Percentiles rank a stretch among this genome's conserved stretches.
Conservation (phyloP, 345 rosid genomes). For the Salix exigua region DNA sequence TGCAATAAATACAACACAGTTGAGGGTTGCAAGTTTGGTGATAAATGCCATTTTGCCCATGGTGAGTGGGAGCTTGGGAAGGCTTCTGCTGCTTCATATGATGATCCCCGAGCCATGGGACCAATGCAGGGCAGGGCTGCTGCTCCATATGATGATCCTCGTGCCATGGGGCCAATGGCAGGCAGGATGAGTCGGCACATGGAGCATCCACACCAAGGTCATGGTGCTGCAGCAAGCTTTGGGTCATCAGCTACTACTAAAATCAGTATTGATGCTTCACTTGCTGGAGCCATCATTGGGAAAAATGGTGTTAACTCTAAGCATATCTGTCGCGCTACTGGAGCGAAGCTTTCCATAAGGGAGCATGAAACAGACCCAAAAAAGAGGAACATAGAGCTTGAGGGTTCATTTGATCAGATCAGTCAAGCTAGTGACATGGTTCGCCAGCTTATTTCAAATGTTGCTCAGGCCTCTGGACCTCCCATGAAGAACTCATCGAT, state of each 20-base stretch:
- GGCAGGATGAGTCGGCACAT: constrained; percentile 50
- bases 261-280: constrained; percentile 86
- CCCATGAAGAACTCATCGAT: constrained; percentile 27
- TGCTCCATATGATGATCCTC: constrained; percentile 55
- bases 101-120: constrained; percentile 53
- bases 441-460: constrained; percentile 69
- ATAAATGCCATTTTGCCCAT: constrained; percentile 77
- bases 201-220: constrained; percentile 40
- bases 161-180: constrained; percentile 39
- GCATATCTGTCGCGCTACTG: constrained; percentile 80
- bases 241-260: constrained; percentile 89
- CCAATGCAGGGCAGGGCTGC: constrained; percentile 17
- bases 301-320: constrained; percentile 90
- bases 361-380: constrained; percentile 81
- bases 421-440: constrained; percentile 96
- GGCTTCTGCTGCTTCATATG: constrained; percentile 48
- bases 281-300: constrained; percentile 93
- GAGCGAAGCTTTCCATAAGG: constrained; percentile 83
- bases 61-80: constrained; percentile 85
- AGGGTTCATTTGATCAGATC: constrained; percentile 95
- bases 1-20: constrained; percentile 67
- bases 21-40: constrained; percentile 85
- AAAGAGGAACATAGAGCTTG: constrained; percentile 83
- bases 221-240: constrained; percentile 68
- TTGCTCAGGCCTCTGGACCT: constrained; percentile 45